These are phyloP conservation scores for Phytophthora niederhauseri DNA, from an alignment of 352 stramenopile genomes.

Conservation along the genomic window DNA sequence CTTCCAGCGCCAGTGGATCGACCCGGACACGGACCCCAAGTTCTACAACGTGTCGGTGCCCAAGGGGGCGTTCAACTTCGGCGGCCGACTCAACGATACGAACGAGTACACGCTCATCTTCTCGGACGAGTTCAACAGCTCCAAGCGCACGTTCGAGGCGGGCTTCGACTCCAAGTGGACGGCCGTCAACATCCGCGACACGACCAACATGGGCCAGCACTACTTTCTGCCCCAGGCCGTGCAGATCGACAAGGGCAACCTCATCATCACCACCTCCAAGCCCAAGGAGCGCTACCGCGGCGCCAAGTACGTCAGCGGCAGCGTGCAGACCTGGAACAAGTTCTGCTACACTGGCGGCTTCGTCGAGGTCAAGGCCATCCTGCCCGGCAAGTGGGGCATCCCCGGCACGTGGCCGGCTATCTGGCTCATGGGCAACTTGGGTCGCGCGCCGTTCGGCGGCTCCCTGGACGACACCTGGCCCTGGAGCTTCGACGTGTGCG, in stretches of 20 bases:
- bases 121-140: conserved; percentile 97
- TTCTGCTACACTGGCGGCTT: conserved; percentile 99
- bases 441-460: conserved; percentile 93
- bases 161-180: conserved; percentile 97
- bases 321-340: conserved; percentile 98
- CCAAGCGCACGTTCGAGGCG: conserved; percentile 93
- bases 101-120: conserved; percentile 90
- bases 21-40: conserved; percentile 73
- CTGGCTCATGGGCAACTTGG: conserved; percentile 99
- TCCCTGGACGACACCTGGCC: conserved; percentile 97
- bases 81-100: conserved; percentile 35
- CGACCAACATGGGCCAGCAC: conserved; percentile 95
- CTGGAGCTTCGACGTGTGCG: conserved; percentile 96
- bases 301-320: conserved; percentile 90
- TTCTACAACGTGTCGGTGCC: conserved; percentile 55
- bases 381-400: conserved; percentile 95
- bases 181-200: conserved; percentile 95
- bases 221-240: conserved; percentile 95
- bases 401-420: conserved; percentile 97
- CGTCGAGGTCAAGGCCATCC: conserved; percentile 93
- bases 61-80: conserved; percentile 45
- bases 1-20: conserved; percentile 66
- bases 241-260: conserved; percentile 92
- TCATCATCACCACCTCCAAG: conserved; percentile 94
- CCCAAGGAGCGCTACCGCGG: conserved; percentile 79